These are phyloP conservation scores for Salix purpurea DNA, from an alignment of 345 rosid genomes.

Conservation along the genomic window DNA sequence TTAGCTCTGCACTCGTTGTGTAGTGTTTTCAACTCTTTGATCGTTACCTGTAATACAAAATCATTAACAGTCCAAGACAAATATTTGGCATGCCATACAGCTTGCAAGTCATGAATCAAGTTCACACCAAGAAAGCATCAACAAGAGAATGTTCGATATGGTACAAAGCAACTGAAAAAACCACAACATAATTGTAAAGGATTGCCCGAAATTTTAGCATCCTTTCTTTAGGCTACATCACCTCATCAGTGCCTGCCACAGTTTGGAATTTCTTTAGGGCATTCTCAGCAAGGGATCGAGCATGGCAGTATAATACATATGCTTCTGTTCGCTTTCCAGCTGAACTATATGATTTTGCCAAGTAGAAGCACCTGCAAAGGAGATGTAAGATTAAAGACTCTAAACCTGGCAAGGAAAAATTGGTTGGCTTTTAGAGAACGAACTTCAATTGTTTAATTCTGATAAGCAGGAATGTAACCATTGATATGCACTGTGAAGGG, in stretches of 20 bases:
- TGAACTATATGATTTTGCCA: conserved; percentile 83
- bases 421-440: not conserved
- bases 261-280: conserved; percentile 52
- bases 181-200: no score
- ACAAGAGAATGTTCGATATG: not conserved
- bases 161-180: no score
- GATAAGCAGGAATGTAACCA: not conserved
- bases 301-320: conserved; percentile 62
- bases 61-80: conserved; percentile 2
- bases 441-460: not conserved
- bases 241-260: conserved; percentile 49
- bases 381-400: not conserved
- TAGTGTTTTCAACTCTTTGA: conserved; percentile 58
- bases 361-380: conserved; percentile 77
- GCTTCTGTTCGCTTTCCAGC: conserved; percentile 94
- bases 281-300: conserved; percentile 72
- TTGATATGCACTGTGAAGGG: not conserved
- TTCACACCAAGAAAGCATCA: not conserved
- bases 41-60: conserved; percentile 38
- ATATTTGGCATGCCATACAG: not conserved
- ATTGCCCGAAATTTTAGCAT: not conserved
- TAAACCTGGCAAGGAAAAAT: not conserved
- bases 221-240: conserved; percentile 11
- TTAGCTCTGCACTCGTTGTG: conserved; percentile 70
- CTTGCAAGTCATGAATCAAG: not conserved